Evolutionary conservation across 2,329 filamentous ascomycete genomes (phyloP).

Genomic region (Calonectria pteridis): DNA sequence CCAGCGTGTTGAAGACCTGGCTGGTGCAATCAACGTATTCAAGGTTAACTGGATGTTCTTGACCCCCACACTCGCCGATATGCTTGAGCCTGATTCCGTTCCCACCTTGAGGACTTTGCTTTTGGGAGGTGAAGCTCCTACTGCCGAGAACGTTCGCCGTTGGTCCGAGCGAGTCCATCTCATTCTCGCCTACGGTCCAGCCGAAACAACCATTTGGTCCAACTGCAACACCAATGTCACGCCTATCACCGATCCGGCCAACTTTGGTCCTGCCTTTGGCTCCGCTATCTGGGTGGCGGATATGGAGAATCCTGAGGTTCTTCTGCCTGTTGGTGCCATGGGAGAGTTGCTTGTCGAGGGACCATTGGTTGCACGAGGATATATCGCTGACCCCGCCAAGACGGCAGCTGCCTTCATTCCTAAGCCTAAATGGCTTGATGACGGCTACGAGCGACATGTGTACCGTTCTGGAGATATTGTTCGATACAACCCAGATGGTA

Average conservation of each 20-base stretch:
- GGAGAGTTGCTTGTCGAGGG: constrained; percentile 33
- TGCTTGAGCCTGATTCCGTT: not conserved
- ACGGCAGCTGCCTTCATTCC: constrained; percentile 12
- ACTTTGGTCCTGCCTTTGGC: not conserved
- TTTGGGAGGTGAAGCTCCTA: not conserved
- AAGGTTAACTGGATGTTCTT: constrained; percentile 7
- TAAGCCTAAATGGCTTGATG: rapidly evolving
- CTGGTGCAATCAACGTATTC: not conserved
- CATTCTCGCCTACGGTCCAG: not conserved
- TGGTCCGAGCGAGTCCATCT: not conserved
- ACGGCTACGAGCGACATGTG: constrained; percentile 28
- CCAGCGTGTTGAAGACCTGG: not conserved
- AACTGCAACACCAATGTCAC: not conserved
- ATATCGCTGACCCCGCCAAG: constrained; percentile 17
- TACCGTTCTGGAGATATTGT: constrained; percentile 64
- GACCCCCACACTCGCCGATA: not conserved
- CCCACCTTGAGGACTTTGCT: not conserved
- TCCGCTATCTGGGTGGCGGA: not conserved
- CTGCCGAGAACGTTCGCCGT: not conserved
- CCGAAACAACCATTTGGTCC: not conserved
- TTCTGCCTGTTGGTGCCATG: not conserved
- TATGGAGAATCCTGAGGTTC: not conserved
- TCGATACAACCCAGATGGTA: constrained; percentile 55
- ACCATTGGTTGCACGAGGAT: constrained; percentile 33
- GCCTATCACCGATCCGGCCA: not conserved